These are phyloP conservation scores for Leccinum variicolor DNA, from an alignment of 768 basidiomycete species.

Conservation along the genomic window DNA sequence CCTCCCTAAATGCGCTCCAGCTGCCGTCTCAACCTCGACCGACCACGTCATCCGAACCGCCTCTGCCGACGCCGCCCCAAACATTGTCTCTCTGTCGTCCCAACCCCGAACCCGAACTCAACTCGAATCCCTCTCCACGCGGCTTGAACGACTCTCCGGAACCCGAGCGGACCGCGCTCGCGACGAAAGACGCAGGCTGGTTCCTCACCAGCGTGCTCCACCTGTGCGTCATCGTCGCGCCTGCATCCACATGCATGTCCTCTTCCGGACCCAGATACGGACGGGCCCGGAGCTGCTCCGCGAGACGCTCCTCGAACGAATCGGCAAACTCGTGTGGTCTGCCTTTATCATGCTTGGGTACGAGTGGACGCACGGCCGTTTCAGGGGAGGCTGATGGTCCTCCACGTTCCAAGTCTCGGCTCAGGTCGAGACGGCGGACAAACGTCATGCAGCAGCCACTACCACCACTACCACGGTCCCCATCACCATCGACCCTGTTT, in stretches of 20 bases:
- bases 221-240: slow-evolving; percentile 17
- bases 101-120: not conserved
- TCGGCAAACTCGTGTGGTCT: slow-evolving; percentile 23
- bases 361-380: not conserved
- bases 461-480: too few relatives aligned
- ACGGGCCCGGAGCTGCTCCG: not conserved
- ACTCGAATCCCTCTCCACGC: not conserved
- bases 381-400: not conserved
- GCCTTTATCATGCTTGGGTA: not conserved
- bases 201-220: slow-evolving; percentile 26
- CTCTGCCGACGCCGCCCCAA: not conserved
- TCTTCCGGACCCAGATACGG: not conserved
- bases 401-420: too few relatives aligned
- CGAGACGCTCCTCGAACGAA: slow-evolving; percentile 16
- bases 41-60: not conserved
- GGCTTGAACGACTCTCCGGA: slow-evolving; percentile 6
- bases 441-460: too few relatives aligned
- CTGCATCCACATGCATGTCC: not conserved
- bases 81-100: not conserved
- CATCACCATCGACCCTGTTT: slow-evolving; percentile 17
- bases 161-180: slow-evolving; percentile 14
- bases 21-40: not conserved
- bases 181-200: slow-evolving; percentile 26
- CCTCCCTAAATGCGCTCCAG: not conserved
- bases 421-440: too few relatives aligned